These are phyloP conservation scores for Saccharum spontaneum DNA, from an alignment of 176 grass and related monocot species.

Conservation along the genomic window DNA sequence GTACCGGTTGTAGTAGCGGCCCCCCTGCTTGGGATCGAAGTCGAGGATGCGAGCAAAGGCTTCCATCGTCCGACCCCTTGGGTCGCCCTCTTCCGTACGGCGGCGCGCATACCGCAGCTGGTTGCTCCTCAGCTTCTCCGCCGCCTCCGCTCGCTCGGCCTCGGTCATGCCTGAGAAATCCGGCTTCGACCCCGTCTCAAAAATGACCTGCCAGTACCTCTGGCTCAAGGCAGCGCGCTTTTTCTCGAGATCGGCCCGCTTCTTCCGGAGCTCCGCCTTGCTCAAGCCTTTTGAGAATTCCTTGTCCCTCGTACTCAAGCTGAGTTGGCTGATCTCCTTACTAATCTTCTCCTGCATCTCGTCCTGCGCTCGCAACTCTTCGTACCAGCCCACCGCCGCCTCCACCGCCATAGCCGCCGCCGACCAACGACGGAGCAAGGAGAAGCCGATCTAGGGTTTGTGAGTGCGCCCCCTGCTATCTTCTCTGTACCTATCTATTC, in stretches of 20 bases:
- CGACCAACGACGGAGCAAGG: no score
- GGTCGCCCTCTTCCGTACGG: neutral
- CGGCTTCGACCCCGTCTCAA: neutral
- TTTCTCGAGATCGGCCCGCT: neutral
- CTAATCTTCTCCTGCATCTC: no score
- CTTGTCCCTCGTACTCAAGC: no score
- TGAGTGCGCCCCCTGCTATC: no score
- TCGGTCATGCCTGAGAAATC: neutral
- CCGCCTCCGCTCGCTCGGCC: neutral
- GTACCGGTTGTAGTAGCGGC: neutral
- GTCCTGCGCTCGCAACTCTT: no score
- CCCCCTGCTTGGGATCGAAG: neutral
- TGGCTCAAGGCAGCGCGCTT: neutral
- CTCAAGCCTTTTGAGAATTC: no score
- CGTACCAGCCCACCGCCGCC: no score
- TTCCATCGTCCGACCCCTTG: fast-evolving
- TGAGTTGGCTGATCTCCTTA: no score
- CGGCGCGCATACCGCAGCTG: neutral
- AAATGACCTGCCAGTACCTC: neutral
- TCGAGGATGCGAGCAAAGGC: neutral
- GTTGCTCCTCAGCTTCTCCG: neutral
- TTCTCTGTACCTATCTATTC: no score
- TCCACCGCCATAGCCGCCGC: no score
- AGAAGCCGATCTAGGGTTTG: no score
- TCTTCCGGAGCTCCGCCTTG: no score